Base-by-base conservation (phyloP, 192 early-diverging fungal species). In the Funneliformis mosseae region DNA sequence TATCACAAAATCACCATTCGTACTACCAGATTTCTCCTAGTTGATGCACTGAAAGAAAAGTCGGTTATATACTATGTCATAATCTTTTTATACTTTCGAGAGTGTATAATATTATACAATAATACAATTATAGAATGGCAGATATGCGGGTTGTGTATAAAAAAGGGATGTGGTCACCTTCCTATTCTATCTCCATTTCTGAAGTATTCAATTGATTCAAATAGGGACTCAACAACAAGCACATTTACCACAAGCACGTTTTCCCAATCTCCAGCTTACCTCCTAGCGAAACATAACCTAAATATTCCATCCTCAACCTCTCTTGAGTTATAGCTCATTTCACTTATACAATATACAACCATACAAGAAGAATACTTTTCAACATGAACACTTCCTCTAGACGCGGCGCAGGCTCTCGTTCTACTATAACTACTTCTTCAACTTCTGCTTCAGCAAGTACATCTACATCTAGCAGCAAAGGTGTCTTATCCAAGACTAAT, bases 361-460 rank as follows among this genome's bases (percentile, higher is more conserved):
- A 38, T 42, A 39, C 18, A 28, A 8, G 11, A 27, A 27, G 8
- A 12, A 27, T 33, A 27, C 27, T 64, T 64, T 64, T 18, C 27
- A 70, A 43, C 8, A 77, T 77, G 75, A 77, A 27, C 39, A 62
- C 55, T 68, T 78, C 77, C 39, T 68, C 14, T 41, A 78, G 77
- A 78, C 77, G 77, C 63, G 77, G 63, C 18, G 16, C 77, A 50
- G 33, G 66, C 46, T 45, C 61, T 68, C 77, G 66, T 42, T 68
- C 77, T 33, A 67, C 42, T 27, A 67, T 59, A 27, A 78, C 62
- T 45, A 78, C 77, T 21, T 23, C 77, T 45, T 43, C 77, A 64
- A 50, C 75, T 11, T 46, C 73, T 75, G 27, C 73, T 18, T 46
- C 75, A 48, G 64, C 77, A 9, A 41, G 39, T 21, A 33, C 77